phyloP scores from a whole-genome alignment of 495 filamentous ascomycete species.

The Mycothermus thermophilus region DNA sequence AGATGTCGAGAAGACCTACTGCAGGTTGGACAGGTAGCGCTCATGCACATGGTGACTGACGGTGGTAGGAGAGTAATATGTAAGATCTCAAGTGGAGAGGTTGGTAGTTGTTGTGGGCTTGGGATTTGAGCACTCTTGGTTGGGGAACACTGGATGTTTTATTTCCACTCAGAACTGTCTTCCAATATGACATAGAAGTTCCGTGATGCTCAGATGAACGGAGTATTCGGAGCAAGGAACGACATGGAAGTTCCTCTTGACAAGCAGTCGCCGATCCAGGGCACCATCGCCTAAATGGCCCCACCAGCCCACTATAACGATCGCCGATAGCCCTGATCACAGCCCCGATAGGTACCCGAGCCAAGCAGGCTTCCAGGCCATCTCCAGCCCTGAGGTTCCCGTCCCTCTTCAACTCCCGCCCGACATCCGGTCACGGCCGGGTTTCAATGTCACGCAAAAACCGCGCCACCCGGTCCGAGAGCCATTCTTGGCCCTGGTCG shows the following conservation, averaged over 20 bases:
- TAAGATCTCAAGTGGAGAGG: not conserved
- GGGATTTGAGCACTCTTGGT: not conserved
- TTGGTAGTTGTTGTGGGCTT: slow-evolving; percentile 1
- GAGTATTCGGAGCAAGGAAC: too few species aligned
- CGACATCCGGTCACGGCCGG: not conserved
- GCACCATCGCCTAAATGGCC: not conserved
- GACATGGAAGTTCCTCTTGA: too few species aligned
- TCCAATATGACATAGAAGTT: too few species aligned
- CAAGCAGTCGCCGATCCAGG: not conserved
- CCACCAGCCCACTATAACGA: slow-evolving; percentile 4
- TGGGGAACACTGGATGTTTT: too few species aligned
- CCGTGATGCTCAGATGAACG: too few species aligned
- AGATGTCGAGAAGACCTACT: slow-evolving; percentile 14
- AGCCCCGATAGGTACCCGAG: too few species aligned
- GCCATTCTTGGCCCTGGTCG: slow-evolving; percentile 21
- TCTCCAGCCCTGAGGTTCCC: too few species aligned
- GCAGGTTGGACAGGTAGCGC: slow-evolving; percentile 26
- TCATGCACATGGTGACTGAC: slow-evolving; percentile 27
- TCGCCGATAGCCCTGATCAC: slow-evolving; percentile 1
- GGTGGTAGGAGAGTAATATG: not conserved
- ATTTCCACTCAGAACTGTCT: too few species aligned
- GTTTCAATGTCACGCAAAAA: slow-evolving; percentile 22
- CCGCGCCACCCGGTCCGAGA: slow-evolving; percentile 22
- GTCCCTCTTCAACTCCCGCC: too few species aligned
- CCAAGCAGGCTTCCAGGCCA: too few species aligned